Percentiles rank a stretch among this genome's conserved stretches.
Conservation (phyloP, 2,329 filamentous ascomycete genomes). For the Aspergillus sp. region DNA sequence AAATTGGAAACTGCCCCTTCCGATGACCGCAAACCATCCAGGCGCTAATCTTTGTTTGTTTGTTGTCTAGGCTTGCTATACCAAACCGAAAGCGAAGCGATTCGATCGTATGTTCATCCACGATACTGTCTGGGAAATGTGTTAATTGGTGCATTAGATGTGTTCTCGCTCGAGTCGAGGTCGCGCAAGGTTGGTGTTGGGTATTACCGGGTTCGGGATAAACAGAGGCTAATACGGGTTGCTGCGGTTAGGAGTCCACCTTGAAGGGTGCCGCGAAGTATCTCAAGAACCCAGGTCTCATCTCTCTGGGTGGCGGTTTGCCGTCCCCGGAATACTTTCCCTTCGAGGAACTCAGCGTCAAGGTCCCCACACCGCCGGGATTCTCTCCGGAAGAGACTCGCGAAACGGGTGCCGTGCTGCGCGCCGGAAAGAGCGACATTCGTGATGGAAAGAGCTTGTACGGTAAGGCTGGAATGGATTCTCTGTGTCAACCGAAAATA, state of each 20-base stretch:
- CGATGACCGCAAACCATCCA: background rate
- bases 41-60: conserved; percentile 13
- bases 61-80: conserved; percentile 36
- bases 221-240: conserved; percentile 7
- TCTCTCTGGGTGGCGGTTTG: conserved; percentile 89
- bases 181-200: conserved; percentile 41
- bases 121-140: background rate
- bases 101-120: conserved; percentile 72
- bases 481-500: background rate
- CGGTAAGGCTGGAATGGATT: conserved; percentile 28
- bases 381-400: conserved; percentile 70
- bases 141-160: conserved; percentile 35
- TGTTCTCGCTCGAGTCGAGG: conserved; percentile 63
- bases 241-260: conserved; percentile 57
- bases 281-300: conserved; percentile 76
- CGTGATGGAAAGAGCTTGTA: conserved; percentile 60
- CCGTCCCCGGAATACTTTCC: conserved; percentile 91
- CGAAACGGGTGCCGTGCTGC: conserved; percentile 60
- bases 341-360: conserved; percentile 74
- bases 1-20: conserved; percentile 27
- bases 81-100: conserved; percentile 74
- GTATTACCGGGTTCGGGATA: background rate
- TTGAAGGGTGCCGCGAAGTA: conserved; percentile 79
- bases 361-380: conserved; percentile 66
- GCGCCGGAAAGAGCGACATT: conserved; percentile 81